Evolutionary conservation across 495 filamentous ascomycete genomes (phyloP), one percentile per base, ranked within the genome.

Genomic region (Aspergillus diversus): DNA sequence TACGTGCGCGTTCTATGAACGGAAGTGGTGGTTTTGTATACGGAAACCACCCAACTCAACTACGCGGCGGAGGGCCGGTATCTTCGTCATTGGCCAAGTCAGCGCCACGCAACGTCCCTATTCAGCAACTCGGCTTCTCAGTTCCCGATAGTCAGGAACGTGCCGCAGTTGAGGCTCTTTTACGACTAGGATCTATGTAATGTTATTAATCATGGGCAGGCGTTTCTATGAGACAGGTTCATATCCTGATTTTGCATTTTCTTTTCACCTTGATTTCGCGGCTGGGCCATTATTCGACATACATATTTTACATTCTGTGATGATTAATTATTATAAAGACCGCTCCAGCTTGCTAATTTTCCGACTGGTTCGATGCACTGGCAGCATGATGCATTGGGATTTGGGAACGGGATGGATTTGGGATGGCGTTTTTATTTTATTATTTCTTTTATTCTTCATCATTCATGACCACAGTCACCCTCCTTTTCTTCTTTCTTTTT

Each of bases 181-280:
- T 96, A 68, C 86, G 87, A 76, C 86, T 96, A 75, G 90, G 91
- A 77, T 92, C 90, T 77, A 90, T 93, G 88, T 93, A 90, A 90
- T 81, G 80, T 63, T 70, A 70, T 68, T 59, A 56, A 63, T 33
- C 43, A 55, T 52, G 5, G 33, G 21, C 55, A 59, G 66, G 50
- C 64, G 64, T 64, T 63, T 51, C 33, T 55, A n/a, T 42, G 34
- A 13, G 33, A 31, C 27, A 8, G 49, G 61, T 52, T 63, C 53
- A 43, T 16, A 33, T 46, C 39, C 42, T 46, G 35, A 33, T 47
- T 33, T 55, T 64, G 42, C 59, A 55, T 63, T 59, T 52, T 60
- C 59, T 51, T 32, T 60, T 60, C 32, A 33, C 27, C 16, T 50
- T 42, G 13, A 39, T 42, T 59, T 59, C 53, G 53, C 62, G 68